Base-by-base conservation (phyloP, 805 yeast species). In the Starmerella tilneyi region DNA sequence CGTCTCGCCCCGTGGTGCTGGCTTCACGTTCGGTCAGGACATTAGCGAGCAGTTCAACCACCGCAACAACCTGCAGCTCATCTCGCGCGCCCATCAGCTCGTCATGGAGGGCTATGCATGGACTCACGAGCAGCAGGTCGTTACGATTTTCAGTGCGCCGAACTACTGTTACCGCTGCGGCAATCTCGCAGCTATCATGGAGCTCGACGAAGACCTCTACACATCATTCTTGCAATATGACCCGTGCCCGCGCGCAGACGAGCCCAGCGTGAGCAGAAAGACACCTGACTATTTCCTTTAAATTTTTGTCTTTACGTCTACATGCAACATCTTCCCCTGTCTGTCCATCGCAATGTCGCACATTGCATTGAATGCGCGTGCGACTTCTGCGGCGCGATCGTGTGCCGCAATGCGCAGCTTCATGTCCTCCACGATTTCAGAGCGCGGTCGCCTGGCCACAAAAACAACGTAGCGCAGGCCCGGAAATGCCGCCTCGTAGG, bases 11-110 rank as follows among this genome's bases (percentile, higher is more conserved):
- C 79, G 97, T 74, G 96, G 96, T 71, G 97, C 97, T 52, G 97
- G 97, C 65, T 88, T 84, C 81, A 86, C 96, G 60, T 88, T 88
- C 75, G 97, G 97, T 59, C 94, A 83, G 71, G 96, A 88, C 72
- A 85, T 88, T 60, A 75, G 84, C 58, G 95, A 86, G 66, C 96
- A 88, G 66, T 88, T 88, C 69, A 88, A 88, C 63, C 96, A 88
- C 69, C 81, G 94, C 21, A 88, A 88, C 63, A 88, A 84, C 59
- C 72, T 88, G 57, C 74, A 83, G 50, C 72, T 88, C 49, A 84
- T 88, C 55, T 94, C 96, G 31, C 77, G 97, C 68, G 96, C 96
- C 12, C 97, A 88, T 71, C 97, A 88, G 70, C 74, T 88, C 65
- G 96, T 88, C 21, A 88, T 88, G 96, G 97, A 88, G 63, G 97